phyloP scores from a whole-genome alignment of 306 rosid species.

The Trifolium fragiferum region DNA sequence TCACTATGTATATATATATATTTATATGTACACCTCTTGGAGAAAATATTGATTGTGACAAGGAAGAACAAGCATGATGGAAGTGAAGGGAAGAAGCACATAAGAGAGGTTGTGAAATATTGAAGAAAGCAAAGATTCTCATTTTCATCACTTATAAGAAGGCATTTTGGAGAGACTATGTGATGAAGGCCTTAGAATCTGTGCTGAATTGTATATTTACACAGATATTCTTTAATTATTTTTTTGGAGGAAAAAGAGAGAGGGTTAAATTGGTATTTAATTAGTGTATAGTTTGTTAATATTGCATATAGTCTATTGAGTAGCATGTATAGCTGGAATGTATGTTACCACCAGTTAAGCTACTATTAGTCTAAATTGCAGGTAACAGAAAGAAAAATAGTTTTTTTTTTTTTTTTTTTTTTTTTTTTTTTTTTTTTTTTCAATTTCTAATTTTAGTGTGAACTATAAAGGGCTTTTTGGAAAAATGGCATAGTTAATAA shows the following conservation, averaged over 20 bases:
- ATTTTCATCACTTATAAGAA: neutral
- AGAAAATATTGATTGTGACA: neutral
- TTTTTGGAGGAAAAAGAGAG: conserved; percentile 33
- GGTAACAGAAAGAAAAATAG: conserved; percentile 20
- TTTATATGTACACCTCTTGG: neutral
- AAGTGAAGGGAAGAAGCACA: conserved; percentile 15
- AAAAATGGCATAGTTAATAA: neutral
- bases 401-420: conserved; percentile 29
- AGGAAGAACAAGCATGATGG: neutral
- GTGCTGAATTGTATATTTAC: conserved; percentile 31
- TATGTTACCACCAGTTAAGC: conserved; percentile 26
- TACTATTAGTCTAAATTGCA: conserved; percentile 34
- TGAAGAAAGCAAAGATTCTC: no score
- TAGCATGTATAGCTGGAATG: conserved; percentile 40
- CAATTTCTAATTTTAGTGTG: neutral
- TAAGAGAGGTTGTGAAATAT: no score
- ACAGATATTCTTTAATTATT: conserved; percentile 41
- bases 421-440: conserved; percentile 16
- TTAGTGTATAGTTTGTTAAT: conserved; percentile 42
- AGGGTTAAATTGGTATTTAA: neutral
- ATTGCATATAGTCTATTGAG: conserved; percentile 40
- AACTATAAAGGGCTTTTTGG: neutral
- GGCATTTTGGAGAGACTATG: neutral
- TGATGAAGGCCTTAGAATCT: conserved; percentile 20
- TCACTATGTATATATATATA: neutral